Conservation (phyloP, 139 green algal genomes). For the Tetradesmus lagerheimii region DNA sequence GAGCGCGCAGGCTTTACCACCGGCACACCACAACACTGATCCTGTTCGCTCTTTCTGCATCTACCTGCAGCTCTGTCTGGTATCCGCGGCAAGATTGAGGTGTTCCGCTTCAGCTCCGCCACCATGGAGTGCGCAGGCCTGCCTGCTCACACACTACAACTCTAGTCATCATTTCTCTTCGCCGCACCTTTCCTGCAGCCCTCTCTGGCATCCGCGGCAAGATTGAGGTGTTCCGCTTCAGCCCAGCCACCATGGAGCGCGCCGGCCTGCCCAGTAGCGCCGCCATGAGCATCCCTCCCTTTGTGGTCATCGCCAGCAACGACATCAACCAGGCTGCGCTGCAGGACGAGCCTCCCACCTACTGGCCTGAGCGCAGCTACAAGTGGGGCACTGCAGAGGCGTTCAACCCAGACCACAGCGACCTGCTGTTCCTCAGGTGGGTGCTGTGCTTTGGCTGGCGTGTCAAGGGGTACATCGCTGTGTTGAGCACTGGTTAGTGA, state of each 20-base stretch:
- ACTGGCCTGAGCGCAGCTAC: constrained; percentile 81
- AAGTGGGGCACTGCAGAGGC: constrained; percentile 79
- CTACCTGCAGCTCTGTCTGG: background rate
- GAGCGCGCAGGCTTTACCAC: constrained; percentile 43
- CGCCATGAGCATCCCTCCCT: constrained; percentile 38
- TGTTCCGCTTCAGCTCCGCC: constrained; percentile 35
- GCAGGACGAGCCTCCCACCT: constrained; percentile 57
- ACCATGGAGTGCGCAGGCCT: constrained; percentile 42
- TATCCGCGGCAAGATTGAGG: constrained; percentile 43
- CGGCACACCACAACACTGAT: too few relatives aligned
- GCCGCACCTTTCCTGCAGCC: background rate
- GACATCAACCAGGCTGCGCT: constrained; percentile 67
- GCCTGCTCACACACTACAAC: too few relatives aligned
- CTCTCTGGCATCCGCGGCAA: constrained; percentile 41
- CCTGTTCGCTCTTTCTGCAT: too few relatives aligned
- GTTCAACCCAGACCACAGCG: constrained; percentile 84
- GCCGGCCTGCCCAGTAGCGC: constrained; percentile 32
- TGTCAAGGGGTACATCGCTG: too few relatives aligned
- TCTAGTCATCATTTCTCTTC: too few relatives aligned
- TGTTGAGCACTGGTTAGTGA: too few relatives aligned
- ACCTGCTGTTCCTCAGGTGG: constrained; percentile 71
- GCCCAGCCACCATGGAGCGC: constrained; percentile 20
- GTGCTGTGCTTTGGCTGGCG: background rate
- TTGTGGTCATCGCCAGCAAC: constrained; percentile 73
- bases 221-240: constrained; percentile 47